A percentile compares a stretch with the other conserved stretches of the same genome.
Evolutionary conservation across 1,139 yeast genomes (phyloP).

Genomic region (Schizosaccharomyces versatilis): DNA sequence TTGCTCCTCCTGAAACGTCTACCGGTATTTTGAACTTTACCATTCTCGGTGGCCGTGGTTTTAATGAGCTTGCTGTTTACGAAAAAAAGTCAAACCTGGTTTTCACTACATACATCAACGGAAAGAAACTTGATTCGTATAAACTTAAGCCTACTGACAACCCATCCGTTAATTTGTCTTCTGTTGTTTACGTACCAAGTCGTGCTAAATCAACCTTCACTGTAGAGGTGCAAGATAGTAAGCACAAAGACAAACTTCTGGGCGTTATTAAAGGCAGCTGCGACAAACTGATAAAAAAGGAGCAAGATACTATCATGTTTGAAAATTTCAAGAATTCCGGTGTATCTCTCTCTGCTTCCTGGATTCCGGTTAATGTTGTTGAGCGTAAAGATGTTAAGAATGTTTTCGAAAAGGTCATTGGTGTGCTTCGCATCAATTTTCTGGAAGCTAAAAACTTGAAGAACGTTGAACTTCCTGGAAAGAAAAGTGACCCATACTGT

Average conservation of each 20-base stretch:
- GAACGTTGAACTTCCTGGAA: constrained; percentile 50
- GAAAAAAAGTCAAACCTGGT: neutral
- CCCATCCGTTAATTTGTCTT: neutral
- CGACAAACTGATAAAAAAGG: neutral
- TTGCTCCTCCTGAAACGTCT: constrained; percentile 77
- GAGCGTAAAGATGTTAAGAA: neutral
- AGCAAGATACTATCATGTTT: neutral
- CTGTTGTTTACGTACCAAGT: neutral
- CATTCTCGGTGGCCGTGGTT: constrained; percentile 47
- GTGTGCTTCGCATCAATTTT: constrained; percentile 63
- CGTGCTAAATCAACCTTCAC: neutral
- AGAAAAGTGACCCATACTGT: constrained; percentile 80
- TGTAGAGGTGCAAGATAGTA: neutral
- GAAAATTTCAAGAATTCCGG: neutral
- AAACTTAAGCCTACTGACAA: neutral
- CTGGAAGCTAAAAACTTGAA: constrained; percentile 51
- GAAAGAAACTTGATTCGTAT: neutral
- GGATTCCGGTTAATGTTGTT: neutral
- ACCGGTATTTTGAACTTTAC: constrained; percentile 68
- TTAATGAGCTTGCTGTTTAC: constrained; percentile 27
- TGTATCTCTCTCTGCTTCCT: neutral
- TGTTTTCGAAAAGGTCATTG: constrained; percentile 34
- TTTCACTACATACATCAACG: neutral
- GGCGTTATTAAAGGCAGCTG: neutral
- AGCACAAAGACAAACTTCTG: too few relatives aligned